Evolutionary conservation across 768 basidiomycete genomes (phyloP).

Genomic region (Sarcomyxa edulis): DNA sequence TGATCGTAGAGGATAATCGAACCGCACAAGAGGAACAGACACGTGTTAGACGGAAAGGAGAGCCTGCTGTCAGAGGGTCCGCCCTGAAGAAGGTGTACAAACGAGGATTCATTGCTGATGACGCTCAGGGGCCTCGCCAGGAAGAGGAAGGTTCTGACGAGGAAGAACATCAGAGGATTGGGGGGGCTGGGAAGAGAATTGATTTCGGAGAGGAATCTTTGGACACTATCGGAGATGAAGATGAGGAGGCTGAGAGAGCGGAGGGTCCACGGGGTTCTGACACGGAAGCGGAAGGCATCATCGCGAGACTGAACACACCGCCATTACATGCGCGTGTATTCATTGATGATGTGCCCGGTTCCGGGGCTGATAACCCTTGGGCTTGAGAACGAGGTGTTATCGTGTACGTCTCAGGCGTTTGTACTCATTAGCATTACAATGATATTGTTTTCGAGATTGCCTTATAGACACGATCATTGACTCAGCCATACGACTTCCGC

Average conservation of each 20-base stretch:
- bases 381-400: too few species aligned
- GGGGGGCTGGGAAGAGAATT: conserved; percentile 21
- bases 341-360: conserved; percentile 31
- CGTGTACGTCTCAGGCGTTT: too few species aligned
- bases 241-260: conserved; percentile 20
- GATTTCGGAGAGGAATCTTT: conserved; percentile 37
- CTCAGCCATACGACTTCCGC: neutral
- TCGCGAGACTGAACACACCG: conserved; percentile 35
- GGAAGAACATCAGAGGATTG: too few species aligned
- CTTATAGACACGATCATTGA: too few species aligned
- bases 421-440: too few species aligned
- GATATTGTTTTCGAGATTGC: too few species aligned
- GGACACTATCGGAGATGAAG: conserved; percentile 26
- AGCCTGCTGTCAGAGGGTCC: conserved; percentile 41
- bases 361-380: conserved; percentile 68
- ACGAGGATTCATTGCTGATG: conserved; percentile 37
- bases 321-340: conserved; percentile 36
- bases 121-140: conserved; percentile 24
- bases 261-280: too few species aligned
- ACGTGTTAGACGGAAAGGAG: conserved; percentile 56
- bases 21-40: conserved; percentile 49
- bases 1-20: conserved; percentile 68
- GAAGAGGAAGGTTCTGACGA: conserved; percentile 29
- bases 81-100: conserved; percentile 50
- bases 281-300: conserved; percentile 14